Conservation (phyloP, 2,329 filamentous ascomycete genomes). For the Botrytis sinoallii region DNA sequence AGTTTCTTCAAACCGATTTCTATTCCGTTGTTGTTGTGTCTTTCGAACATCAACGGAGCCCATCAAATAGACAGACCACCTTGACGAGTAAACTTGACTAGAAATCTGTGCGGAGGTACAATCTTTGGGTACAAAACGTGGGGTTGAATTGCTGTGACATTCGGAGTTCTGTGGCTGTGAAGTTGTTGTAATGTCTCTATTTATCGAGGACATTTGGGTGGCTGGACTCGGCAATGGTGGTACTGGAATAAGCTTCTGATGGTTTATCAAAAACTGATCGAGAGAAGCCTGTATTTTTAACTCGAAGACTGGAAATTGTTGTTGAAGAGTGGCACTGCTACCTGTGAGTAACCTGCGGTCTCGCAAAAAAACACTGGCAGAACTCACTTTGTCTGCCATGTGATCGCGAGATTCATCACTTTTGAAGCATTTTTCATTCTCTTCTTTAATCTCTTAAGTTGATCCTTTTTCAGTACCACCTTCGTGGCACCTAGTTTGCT, state of each 20-base stretch:
- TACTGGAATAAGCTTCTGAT: neutral
- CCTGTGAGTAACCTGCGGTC: neutral
- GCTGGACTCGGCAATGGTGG: neutral
- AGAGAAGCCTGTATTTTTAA: neutral
- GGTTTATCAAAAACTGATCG: neutral
- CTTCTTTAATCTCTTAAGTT: constrained; percentile 20
- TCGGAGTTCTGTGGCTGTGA: neutral
- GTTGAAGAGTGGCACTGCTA: constrained; percentile 3
- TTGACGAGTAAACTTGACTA: neutral
- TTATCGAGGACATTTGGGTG: neutral
- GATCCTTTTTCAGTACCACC: constrained; percentile 20
- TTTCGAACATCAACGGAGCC: neutral
- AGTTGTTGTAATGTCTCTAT: too few relatives aligned
- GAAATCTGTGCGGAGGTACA: neutral
- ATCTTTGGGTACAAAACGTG: neutral
- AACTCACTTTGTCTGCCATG: constrained; percentile 22
- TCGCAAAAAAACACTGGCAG: neutral
- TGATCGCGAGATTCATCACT: constrained; percentile 14
- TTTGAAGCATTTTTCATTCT: constrained; percentile 20
- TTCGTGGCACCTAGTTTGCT: constrained; percentile 20
- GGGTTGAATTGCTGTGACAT: neutral
- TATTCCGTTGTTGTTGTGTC: neutral
- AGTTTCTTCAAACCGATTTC: neutral
- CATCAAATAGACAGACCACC: neutral
- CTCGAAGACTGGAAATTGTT: neutral